A percentile compares a stretch with the other conserved stretches of the same genome.
phyloP scores from a whole-genome alignment of 2,329 filamentous ascomycete species.

The Metarhizium anisopliae region DNA sequence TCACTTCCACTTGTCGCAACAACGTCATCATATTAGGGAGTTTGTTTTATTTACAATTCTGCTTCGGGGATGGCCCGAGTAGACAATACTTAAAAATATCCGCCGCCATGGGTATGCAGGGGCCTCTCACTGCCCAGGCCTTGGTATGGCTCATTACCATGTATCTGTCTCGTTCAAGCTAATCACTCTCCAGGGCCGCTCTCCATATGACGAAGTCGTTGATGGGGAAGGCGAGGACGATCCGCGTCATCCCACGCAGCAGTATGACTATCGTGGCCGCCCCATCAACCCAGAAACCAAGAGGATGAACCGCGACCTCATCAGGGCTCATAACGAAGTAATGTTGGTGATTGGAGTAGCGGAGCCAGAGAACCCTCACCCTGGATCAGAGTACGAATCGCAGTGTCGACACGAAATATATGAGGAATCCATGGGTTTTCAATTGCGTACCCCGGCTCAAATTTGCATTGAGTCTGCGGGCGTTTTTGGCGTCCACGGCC shows the following conservation, averaged over 20 bases:
- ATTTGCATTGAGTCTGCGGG: constrained; percentile 30
- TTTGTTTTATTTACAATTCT: not conserved
- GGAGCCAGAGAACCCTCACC: constrained; percentile 40
- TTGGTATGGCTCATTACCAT: constrained; percentile 30
- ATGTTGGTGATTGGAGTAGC: constrained; percentile 56
- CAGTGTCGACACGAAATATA: constrained; percentile 35
- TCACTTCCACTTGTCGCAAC: not conserved
- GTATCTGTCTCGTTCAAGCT: constrained; percentile 1
- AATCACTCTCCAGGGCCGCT: constrained; percentile 37
- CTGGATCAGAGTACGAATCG: constrained; percentile 30
- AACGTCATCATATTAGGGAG: not conserved
- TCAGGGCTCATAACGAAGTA: constrained; percentile 53
- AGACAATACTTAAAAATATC: not conserved
- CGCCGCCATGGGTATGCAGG: constrained; percentile 40
- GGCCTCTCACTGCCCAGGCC: constrained; percentile 47
- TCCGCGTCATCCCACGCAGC: constrained; percentile 32
- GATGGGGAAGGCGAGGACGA: constrained; percentile 37
- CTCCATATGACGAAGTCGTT: constrained; percentile 50
- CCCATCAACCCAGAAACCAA: constrained; percentile 47
- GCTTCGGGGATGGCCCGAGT: not conserved
- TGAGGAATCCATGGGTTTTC: constrained; percentile 37
- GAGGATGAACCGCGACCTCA: constrained; percentile 45
- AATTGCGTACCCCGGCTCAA: constrained; percentile 24
- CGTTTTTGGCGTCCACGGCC: constrained; percentile 42
- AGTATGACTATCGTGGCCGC: constrained; percentile 47